Evolutionary conservation across 179 eudicot genomes (phyloP), one percentile per base, ranked within the genome.

Genomic region (Patellifolia procumbens): DNA sequence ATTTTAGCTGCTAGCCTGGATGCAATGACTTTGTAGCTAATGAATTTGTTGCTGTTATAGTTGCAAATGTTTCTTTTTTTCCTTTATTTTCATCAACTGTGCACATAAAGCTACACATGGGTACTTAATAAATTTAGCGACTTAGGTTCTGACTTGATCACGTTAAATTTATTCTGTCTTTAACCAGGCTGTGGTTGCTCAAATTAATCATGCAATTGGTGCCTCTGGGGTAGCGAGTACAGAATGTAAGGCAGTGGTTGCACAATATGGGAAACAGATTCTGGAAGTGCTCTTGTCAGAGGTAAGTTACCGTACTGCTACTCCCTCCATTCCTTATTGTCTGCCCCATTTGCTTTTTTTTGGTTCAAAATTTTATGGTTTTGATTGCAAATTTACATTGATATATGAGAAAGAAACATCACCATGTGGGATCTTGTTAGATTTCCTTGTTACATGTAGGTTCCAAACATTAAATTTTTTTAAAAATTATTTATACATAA

Each of bases 141-240:
- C 34, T 24, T 42, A 24, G 0, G 28, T n/a, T 66, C 2, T 66
- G 34, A 42, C 31, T 13, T 4, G 3, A 43, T 24, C n/a, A 15
- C 24, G 53, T 15, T 42, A 43, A n/a, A n/a, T n/a, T n/a, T 59
- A 53, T 65, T 32, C 26, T 68, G 72, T 11, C 22, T 2, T n/a
- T 49, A 58, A 48, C 28, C 81, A 86, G 88, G 73, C 80, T 58
- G 86, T 86, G 9, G 75, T 86, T 78, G 83, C 86, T 35, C 85
- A 86, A 76, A 86, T 86, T 46, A 86, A 86, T 74, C 88, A 86
- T 76, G 86, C 83, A 37, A 83, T 86, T 79, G 88, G 88, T 37
- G 88, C 85, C 22, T 49, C 86, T 81, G 88, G 88, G 60, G 68
- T 86, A 34, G 81, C 73, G 7, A 86, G 88, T 35, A 70, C 76